Base-by-base conservation (phyloP, 371 early-diverging fungal species). In the Cokeromyces recurvatus region DNA sequence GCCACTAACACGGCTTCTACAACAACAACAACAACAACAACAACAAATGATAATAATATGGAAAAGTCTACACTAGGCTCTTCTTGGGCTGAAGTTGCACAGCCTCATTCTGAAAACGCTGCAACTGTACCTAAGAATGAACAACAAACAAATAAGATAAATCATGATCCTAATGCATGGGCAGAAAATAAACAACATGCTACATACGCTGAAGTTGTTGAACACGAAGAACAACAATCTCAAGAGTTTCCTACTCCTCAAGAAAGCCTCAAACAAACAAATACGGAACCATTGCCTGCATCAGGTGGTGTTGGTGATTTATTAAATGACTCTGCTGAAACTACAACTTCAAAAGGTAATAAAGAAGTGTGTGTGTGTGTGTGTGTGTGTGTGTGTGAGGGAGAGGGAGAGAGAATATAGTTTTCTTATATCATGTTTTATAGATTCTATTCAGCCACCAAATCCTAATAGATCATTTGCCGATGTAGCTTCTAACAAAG, bases 381-480 rank as follows among this genome's bases (percentile, higher is more conserved):
- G n/a, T n/a, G n/a, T n/a, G n/a, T n/a, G n/a, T n/a, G n/a, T n/a
- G n/a, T n/a, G n/a, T n/a, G n/a, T n/a, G n/a, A 32, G 32, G 32
- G 25, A n/a, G 4, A 17, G 0, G 14, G 14, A 40, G 16, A 20
- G 29, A 7, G 15, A 10, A 15, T 9, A 4, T 16, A 31, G 35
- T 14, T 12, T 38, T 10, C 19, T 12, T 7, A n/a, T 23, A n/a
- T n/a, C n/a, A n/a, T n/a, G n/a, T n/a, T n/a, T n/a, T n/a, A n/a
- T 40, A 54, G 62, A 65, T 24, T 9, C 59, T 17, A 55, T 45
- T 15, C 27, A 51, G 34, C 71, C 68, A 27, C 71, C 71, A n/a
- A n/a, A 68, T 46, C 72, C 68, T 5, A 60, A 60, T 25, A 53
- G 68, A 34, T 66, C 66, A 1, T 72, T 64, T 64, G 72, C 72